Evolutionary conservation across 1,139 yeast species (phyloP).

Genomic region (Zygosaccharomyces sapae): DNA sequence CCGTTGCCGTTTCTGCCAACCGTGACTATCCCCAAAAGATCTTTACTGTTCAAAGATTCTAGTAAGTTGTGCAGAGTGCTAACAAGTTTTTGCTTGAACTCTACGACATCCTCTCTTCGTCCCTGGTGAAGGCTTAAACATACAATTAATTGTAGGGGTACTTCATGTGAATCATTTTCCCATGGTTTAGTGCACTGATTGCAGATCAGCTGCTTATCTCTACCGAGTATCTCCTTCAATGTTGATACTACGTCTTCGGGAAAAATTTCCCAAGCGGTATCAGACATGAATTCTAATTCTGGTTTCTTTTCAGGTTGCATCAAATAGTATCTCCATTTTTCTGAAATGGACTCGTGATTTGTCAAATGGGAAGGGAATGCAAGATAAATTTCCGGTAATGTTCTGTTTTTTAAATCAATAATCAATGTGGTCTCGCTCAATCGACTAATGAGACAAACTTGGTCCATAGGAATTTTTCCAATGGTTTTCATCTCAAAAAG

Average conservation of each 20-base stretch:
- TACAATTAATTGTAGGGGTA: slow-evolving; percentile 47
- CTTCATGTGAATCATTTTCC: slow-evolving; percentile 40
- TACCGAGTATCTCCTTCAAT: background rate
- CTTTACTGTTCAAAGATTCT: slow-evolving; percentile 40
- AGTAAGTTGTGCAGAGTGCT: slow-evolving; percentile 35
- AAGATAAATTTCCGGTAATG: slow-evolving; percentile 32
- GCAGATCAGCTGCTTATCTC: background rate
- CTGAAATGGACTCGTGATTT: slow-evolving; percentile 10
- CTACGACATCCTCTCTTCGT: background rate
- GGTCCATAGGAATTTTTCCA: slow-evolving; percentile 27
- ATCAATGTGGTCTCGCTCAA: slow-evolving; percentile 18
- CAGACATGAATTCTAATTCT: slow-evolving; percentile 47
- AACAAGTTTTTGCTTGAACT: slow-evolving; percentile 8
- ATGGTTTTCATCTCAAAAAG: slow-evolving; percentile 14
- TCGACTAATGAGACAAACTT: slow-evolving; percentile 21
- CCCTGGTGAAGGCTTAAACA: slow-evolving; percentile 40
- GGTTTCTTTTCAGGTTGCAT: slow-evolving; percentile 22
- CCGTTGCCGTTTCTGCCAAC: slow-evolving; percentile 47
- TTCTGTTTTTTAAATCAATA: slow-evolving; percentile 29
- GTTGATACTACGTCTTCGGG: slow-evolving; percentile 20
- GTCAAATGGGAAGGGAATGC: slow-evolving; percentile 12
- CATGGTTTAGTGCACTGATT: slow-evolving; percentile 37
- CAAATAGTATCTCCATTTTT: slow-evolving; percentile 29
- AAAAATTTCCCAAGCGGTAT: slow-evolving; percentile 47
- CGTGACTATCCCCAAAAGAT: slow-evolving; percentile 52